phyloP scores from a whole-genome alignment of 768 basidiomycete genomes.

The Tylopilus balloui region DNA sequence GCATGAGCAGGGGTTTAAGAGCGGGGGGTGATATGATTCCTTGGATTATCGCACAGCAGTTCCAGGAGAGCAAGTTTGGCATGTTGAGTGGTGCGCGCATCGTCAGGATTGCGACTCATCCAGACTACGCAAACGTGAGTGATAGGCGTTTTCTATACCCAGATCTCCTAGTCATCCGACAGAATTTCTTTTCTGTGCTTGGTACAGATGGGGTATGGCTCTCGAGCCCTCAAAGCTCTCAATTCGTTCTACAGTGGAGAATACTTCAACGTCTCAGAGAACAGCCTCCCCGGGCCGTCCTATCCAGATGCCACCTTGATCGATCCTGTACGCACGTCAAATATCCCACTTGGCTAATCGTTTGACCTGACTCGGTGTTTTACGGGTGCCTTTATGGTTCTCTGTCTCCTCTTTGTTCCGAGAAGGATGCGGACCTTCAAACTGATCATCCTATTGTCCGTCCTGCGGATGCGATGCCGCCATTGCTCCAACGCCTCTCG shows the following conservation, averaged over 20 bases:
- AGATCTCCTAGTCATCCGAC: background rate
- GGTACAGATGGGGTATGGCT: conserved; percentile 92
- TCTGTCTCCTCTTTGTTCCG: background rate
- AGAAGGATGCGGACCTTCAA: conserved; percentile 52
- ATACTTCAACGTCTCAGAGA: conserved; percentile 81
- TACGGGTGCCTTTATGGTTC: background rate
- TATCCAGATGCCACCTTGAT: conserved; percentile 58
- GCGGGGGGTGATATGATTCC: conserved; percentile 97
- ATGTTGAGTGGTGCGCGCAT: conserved; percentile 85
- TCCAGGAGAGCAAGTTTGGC: conserved; percentile 93
- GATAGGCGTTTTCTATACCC: background rate
- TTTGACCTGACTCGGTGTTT: background rate
- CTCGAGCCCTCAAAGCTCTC: conserved; percentile 78
- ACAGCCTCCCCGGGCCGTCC: conserved; percentile 39
- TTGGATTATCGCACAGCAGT: conserved; percentile 92
- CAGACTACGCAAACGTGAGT: conserved; percentile 86
- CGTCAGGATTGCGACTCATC: conserved; percentile 92
- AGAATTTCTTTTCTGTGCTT: background rate
- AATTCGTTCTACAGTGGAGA: conserved; percentile 93
- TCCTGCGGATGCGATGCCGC: conserved; percentile 77
- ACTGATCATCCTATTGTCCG: conserved; percentile 77
- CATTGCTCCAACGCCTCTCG: conserved; percentile 83
- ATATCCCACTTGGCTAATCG: background rate
- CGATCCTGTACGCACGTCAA: conserved; percentile 37
- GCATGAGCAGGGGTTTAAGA: conserved; percentile 74